Percentiles rank a stretch among this genome's conserved stretches.
Evolutionary conservation across 2,329 filamentous ascomycete species (phyloP).

Genomic region (Cladosporium sp.): DNA sequence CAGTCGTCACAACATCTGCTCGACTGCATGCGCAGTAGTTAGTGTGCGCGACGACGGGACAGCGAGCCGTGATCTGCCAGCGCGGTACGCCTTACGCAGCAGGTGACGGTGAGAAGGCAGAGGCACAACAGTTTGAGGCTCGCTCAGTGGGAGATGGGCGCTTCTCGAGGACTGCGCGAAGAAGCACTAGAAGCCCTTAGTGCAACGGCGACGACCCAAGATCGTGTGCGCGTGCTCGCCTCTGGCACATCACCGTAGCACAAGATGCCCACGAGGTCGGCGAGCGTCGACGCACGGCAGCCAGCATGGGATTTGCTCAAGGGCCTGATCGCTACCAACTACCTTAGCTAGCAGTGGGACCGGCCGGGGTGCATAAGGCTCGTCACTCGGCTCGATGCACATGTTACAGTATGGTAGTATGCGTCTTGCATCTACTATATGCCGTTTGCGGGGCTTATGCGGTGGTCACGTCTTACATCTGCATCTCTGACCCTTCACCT

Average conservation of each 20-base stretch:
- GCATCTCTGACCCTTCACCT: background rate
- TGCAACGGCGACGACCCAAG: background rate
- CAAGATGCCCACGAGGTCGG: conserved; percentile 2
- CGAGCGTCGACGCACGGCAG: background rate
- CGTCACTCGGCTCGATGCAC: background rate
- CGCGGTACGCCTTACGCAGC: background rate
- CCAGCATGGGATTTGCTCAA: background rate
- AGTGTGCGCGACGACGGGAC: background rate
- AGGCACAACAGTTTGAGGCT: background rate
- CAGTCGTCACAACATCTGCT: conserved; percentile 1
- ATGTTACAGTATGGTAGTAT: background rate
- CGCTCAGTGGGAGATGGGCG: background rate
- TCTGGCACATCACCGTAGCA: background rate
- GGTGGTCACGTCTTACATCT: background rate
- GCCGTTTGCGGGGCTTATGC: background rate
- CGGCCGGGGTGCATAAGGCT: conserved; percentile 1
- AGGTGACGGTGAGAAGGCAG: background rate
- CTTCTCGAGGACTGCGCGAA: background rate
- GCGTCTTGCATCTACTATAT: background rate
- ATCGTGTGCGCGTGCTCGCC: conserved; percentile 1
- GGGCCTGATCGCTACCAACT: background rate
- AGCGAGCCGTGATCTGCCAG: conserved; percentile 1
- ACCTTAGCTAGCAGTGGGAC: background rate
- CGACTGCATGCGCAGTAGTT: background rate
- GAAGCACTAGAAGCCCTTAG: conserved; percentile 5